Evolutionary conservation across 257 asterid species (phyloP).

Genomic region (Solanum phureja): DNA sequence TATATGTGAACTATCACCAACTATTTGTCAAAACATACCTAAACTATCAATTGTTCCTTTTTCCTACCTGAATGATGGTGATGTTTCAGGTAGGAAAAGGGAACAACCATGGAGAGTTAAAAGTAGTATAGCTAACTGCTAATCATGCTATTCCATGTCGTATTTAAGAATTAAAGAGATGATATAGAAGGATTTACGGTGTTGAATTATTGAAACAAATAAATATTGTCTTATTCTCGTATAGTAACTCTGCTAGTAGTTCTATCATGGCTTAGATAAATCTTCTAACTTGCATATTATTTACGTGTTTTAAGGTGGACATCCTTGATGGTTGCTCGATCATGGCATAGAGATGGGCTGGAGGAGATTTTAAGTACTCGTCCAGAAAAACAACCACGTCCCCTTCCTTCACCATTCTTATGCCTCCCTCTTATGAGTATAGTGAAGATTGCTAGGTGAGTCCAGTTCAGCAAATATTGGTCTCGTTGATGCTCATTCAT

Average conservation of each 20-base stretch:
- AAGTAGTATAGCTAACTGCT: neutral
- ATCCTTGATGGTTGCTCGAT: constrained; percentile 80
- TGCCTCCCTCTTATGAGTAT: constrained; percentile 86
- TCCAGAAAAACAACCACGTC: constrained; percentile 34
- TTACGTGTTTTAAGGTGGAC: constrained; percentile 46
- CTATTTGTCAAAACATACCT: neutral
- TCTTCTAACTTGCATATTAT: neutral
- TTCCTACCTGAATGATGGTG: neutral
- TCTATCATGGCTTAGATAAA: neutral
- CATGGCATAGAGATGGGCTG: constrained; percentile 79
- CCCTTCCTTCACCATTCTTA: constrained; percentile 47
- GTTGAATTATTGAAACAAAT: neutral
- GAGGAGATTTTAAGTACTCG: constrained; percentile 47
- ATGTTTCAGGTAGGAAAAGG: neutral
- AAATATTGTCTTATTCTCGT: neutral
- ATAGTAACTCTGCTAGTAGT: neutral
- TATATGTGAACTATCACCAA: neutral
- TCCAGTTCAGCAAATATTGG: neutral
- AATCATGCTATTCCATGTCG: neutral
- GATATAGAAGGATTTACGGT: neutral
- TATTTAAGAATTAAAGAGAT: neutral
- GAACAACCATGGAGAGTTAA: neutral
- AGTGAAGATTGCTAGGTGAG: constrained; percentile 70
- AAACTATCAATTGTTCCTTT: neutral
- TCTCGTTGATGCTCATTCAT: neutral